These are phyloP conservation scores for Aureobasidium sp. DNA, from an alignment of 2,329 filamentous ascomycete genomes.

Conservation along the genomic window DNA sequence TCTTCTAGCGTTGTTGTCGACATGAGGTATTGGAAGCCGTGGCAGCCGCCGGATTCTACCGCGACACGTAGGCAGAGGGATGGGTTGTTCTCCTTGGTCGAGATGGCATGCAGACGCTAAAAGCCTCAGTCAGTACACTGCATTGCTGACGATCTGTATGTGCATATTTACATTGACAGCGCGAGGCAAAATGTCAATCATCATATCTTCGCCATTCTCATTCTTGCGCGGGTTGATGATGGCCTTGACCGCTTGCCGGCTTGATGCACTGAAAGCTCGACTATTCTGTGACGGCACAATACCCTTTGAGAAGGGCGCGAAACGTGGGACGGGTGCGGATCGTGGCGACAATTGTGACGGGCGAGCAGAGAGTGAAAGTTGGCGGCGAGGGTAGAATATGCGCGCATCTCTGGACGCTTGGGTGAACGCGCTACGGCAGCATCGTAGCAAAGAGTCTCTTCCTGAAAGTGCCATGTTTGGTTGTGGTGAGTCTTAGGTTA, in stretches of 20 bases:
- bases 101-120: slow-evolving; percentile 59
- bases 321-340: background rate
- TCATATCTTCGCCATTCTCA: slow-evolving; percentile 77
- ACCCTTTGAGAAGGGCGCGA: background rate
- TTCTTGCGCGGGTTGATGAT: slow-evolving; percentile 66
- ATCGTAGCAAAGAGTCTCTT: slow-evolving; percentile 4
- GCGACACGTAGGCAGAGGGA: slow-evolving; percentile 80
- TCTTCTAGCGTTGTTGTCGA: slow-evolving; percentile 56
- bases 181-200: slow-evolving; percentile 71
- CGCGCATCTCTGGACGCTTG: slow-evolving; percentile 4
- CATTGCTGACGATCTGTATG: background rate
- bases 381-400: slow-evolving; percentile 5
- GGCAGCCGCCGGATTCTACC: slow-evolving; percentile 89
- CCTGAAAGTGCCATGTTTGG: background rate
- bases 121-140: background rate
- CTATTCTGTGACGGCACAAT: background rate
- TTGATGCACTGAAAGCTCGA: background rate
- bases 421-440: background rate
- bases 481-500: background rate
- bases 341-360: slow-evolving; percentile 3
- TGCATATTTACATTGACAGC: slow-evolving; percentile 60
- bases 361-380: background rate
- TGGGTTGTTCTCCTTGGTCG: slow-evolving; percentile 51
- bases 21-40: slow-evolving; percentile 98
- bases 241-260: slow-evolving; percentile 21